These are phyloP conservation scores for Dissophora ornata DNA, from an alignment of 192 early-diverging fungal genomes.

Conservation along the genomic window DNA sequence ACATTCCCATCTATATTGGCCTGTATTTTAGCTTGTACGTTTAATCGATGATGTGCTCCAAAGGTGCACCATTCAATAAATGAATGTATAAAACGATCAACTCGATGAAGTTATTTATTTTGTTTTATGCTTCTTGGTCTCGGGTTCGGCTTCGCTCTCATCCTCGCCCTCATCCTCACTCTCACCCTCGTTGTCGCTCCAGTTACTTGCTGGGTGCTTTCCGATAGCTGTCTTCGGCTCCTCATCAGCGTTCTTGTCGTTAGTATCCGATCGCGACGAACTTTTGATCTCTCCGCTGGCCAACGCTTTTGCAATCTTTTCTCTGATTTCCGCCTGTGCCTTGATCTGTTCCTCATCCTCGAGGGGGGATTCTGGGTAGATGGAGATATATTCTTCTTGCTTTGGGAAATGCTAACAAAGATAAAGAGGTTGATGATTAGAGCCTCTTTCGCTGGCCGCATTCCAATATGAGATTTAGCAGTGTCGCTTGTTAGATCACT, in stretches of 20 bases:
- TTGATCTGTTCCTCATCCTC: constrained; percentile 22
- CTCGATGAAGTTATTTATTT: constrained; percentile 11
- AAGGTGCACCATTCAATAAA: too few species aligned
- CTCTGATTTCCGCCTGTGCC: constrained; percentile 29
- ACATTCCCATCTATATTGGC: too few species aligned
- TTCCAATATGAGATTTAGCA: too few species aligned
- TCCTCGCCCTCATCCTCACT: neutral
- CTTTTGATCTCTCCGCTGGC: constrained; percentile 37
- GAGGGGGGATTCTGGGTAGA: constrained; percentile 32
- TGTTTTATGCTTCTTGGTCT: neutral
- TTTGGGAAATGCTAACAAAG: constrained; percentile 34
- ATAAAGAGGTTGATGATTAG: neutral
- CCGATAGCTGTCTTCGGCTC: neutral
- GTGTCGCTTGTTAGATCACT: too few species aligned
- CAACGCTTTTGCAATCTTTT: constrained; percentile 23
- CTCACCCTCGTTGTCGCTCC: constrained; percentile 32
- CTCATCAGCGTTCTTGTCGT: neutral
- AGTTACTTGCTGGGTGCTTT: constrained; percentile 43
- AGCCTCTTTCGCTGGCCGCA: too few species aligned
- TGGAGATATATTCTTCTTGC: constrained; percentile 32
- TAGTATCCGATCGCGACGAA: neutral
- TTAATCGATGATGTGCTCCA: too few species aligned
- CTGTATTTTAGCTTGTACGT: too few species aligned
- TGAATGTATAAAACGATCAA: too few species aligned
- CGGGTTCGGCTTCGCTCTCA: constrained; percentile 1